Evolutionary conservation across 2,329 filamentous ascomycete genomes (phyloP).

Genomic region (Gremmenia infestans): DNA sequence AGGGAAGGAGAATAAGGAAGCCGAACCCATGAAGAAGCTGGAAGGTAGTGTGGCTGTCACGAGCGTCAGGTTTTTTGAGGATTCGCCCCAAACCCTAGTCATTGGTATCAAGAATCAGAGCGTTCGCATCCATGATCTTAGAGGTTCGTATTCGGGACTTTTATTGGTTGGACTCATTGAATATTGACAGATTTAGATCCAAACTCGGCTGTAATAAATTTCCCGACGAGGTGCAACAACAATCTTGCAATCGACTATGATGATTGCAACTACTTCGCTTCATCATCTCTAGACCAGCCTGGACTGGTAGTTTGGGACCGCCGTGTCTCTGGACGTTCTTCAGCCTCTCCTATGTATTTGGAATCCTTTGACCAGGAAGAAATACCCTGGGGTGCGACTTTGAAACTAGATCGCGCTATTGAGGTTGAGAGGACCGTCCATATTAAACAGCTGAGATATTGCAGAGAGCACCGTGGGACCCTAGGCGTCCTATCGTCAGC

Average conservation of each 20-base stretch:
- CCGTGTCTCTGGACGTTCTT: slow-evolving; percentile 50
- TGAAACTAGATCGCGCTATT: slow-evolving; percentile 54
- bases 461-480: slow-evolving; percentile 55
- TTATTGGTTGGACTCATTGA: background rate
- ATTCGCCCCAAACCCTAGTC: slow-evolving; percentile 69
- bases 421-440: slow-evolving; percentile 51
- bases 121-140: slow-evolving; percentile 71
- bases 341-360: slow-evolving; percentile 50
- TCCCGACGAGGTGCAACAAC: slow-evolving; percentile 63
- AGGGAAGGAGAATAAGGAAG: slow-evolving; percentile 16
- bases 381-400: slow-evolving; percentile 56
- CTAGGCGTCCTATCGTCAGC: slow-evolving; percentile 57
- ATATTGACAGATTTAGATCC: slow-evolving; percentile 37
- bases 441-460: slow-evolving; percentile 59
- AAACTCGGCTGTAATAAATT: slow-evolving; percentile 49
- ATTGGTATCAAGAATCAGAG: slow-evolving; percentile 72
- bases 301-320: slow-evolving; percentile 75
- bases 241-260: slow-evolving; percentile 73
- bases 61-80: slow-evolving; percentile 76
- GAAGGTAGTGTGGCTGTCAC: slow-evolving; percentile 71
- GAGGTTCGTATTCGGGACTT: slow-evolving; percentile 48
- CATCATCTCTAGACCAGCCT: slow-evolving; percentile 69
- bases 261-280: slow-evolving; percentile 80
- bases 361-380: slow-evolving; percentile 57
- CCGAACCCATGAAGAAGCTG: slow-evolving; percentile 52